Percentiles rank a stretch among this genome's conserved stretches.
These are phyloP conservation scores for Russula compacta DNA, from an alignment of 768 basidiomycete species.

Conservation along the genomic window DNA sequence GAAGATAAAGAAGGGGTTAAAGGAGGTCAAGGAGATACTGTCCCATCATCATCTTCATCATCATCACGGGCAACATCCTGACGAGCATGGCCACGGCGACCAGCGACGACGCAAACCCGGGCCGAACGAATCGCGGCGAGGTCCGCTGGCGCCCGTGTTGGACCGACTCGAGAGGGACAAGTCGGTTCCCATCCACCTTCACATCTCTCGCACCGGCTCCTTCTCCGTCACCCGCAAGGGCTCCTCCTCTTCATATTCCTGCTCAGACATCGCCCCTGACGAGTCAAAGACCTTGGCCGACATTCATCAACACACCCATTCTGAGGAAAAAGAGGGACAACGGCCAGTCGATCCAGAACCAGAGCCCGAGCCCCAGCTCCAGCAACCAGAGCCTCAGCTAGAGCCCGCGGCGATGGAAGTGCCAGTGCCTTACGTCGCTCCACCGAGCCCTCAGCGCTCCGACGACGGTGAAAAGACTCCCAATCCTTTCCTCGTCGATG, in stretches of 20 bases:
- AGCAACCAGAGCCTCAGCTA: neutral
- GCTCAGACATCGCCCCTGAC: constrained; percentile 1
- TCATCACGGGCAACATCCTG: neutral
- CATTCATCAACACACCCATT: neutral
- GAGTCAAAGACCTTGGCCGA: constrained; percentile 10
- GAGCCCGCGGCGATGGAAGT: neutral
- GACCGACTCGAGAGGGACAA: constrained; percentile 6
- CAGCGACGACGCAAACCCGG: constrained; percentile 5
- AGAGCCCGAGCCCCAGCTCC: neutral
- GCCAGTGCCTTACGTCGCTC: neutral
- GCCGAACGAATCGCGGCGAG: constrained; percentile 9
- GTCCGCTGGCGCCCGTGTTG: constrained; percentile 12
- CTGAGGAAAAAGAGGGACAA: neutral
- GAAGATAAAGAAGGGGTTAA: constrained; percentile 18
- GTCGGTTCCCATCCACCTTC: constrained; percentile 23
- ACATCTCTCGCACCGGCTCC: constrained; percentile 30
- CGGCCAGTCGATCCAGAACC: neutral
- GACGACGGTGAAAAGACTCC: constrained; percentile 24
- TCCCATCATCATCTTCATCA: constrained; percentile 11
- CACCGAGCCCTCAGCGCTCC: neutral
- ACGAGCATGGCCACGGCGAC: neutral
- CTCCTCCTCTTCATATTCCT: constrained; percentile 24
- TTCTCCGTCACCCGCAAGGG: constrained; percentile 35
- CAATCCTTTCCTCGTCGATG: constrained; percentile 57
- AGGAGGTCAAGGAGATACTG: constrained; percentile 20